These are phyloP conservation scores for Spathaspora sp. DNA, from an alignment of 1,139 yeast species.

Conservation along the genomic window DNA sequence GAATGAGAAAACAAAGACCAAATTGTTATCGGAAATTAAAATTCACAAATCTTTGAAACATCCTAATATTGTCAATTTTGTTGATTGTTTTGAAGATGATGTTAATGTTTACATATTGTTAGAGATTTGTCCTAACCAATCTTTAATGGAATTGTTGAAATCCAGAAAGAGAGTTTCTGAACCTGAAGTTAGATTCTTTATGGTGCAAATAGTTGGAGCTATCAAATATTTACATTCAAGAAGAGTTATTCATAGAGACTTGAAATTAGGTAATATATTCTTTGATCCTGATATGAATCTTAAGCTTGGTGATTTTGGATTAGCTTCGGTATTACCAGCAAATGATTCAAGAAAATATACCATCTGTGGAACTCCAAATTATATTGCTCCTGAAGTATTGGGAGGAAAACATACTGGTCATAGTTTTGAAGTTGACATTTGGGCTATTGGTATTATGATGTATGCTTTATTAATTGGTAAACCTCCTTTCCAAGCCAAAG, in stretches of 20 bases:
- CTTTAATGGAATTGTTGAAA: constrained; percentile 88
- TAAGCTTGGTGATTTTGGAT: constrained; percentile 95
- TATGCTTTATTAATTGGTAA: constrained; percentile 88
- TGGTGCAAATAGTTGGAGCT: constrained; percentile 94
- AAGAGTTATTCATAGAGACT: constrained; percentile 93
- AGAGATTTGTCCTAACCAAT: constrained; percentile 92
- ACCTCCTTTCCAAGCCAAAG: constrained; percentile 97
- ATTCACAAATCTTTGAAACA: constrained; percentile 91
- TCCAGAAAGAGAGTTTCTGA: constrained; percentile 81
- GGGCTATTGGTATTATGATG: constrained; percentile 97
- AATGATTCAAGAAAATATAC: constrained; percentile 77
- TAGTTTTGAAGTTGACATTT: constrained; percentile 89
- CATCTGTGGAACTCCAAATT: constrained; percentile 97
- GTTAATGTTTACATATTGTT: constrained; percentile 87
- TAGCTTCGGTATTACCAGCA: constrained; percentile 82
- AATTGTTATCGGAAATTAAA: constrained; percentile 87
- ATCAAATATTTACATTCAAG: constrained; percentile 88
- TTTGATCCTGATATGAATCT: constrained; percentile 90
- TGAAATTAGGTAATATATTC: constrained; percentile 91
- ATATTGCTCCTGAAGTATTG: constrained; percentile 95
- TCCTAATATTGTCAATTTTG: constrained; percentile 84
- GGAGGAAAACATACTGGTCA: constrained; percentile 89
- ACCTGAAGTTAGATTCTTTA: constrained; percentile 87
- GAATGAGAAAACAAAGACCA: constrained; percentile 87
- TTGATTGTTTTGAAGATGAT: constrained; percentile 95